Conservation (phyloP, 257 asterid genomes). For the Rhazya stricta region DNA sequence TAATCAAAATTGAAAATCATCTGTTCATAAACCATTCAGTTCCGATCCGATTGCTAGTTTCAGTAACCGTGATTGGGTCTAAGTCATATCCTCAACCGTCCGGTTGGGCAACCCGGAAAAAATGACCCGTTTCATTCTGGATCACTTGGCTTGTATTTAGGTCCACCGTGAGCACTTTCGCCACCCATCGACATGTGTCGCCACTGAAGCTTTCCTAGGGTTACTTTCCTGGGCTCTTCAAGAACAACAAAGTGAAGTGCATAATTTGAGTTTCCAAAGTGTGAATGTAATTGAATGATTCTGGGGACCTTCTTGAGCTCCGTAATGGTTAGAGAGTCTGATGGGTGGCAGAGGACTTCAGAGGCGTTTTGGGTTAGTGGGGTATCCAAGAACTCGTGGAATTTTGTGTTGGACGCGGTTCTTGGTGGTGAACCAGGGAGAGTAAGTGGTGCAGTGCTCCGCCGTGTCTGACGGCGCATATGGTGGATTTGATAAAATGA, state of each 20-base stretch:
- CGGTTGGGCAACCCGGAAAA: slow-evolving; percentile 72
- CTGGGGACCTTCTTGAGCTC: slow-evolving; percentile 47
- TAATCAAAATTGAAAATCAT: too few species aligned
- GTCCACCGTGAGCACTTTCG: slow-evolving; percentile 59
- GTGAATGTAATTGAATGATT: slow-evolving; percentile 25
- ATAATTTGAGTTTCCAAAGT: slow-evolving; percentile 39
- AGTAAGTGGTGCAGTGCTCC: slow-evolving; percentile 40
- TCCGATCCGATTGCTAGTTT: too few species aligned
- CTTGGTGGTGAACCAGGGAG: slow-evolving; percentile 55
- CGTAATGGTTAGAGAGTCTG: slow-evolving; percentile 70
- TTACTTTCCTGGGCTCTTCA: slow-evolving; percentile 69
- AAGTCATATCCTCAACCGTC: slow-evolving; percentile 91
- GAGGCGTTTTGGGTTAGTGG: slow-evolving; percentile 26
- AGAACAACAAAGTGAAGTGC: slow-evolving; percentile 74
- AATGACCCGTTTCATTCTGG: slow-evolving; percentile 33
- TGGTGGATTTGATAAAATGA: slow-evolving; percentile 50
- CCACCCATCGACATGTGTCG: slow-evolving; percentile 53
- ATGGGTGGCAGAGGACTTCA: slow-evolving; percentile 76
- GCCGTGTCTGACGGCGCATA: slow-evolving; percentile 38
- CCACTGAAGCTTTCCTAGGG: slow-evolving; percentile 63
- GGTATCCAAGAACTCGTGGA: slow-evolving; percentile 17
- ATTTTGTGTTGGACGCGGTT: slow-evolving; percentile 38
- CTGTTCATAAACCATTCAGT: too few species aligned
- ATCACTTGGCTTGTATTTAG: slow-evolving; percentile 41
- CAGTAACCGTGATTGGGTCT: too few species aligned